Evolutionary conservation across 352 stramenopile species (phyloP).

Genomic region (Globisporangium ultimum): DNA sequence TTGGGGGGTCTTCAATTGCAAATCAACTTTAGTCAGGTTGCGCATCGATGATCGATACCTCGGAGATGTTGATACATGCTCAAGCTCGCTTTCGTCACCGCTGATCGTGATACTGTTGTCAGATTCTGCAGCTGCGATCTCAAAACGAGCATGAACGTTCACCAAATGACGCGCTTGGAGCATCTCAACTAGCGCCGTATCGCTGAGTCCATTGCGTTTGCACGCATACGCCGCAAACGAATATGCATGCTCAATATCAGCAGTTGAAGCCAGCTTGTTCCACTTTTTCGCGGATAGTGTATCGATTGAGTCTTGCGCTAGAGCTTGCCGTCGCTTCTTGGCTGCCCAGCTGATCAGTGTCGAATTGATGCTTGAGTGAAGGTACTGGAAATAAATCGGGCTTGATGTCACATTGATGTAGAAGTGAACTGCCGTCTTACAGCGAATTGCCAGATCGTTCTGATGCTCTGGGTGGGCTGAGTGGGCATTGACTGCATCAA

Average conservation of each 20-base stretch:
- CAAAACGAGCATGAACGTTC: slow-evolving; percentile 66
- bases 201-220: slow-evolving; percentile 76
- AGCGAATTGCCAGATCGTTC: slow-evolving; percentile 30
- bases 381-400: slow-evolving; percentile 80
- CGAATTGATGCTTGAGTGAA: slow-evolving; percentile 64
- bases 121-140: slow-evolving; percentile 39
- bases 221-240: slow-evolving; percentile 81
- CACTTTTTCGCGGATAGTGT: neutral
- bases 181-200: slow-evolving; percentile 85
- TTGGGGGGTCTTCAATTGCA: slow-evolving; percentile 5
- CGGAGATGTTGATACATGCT: slow-evolving; percentile 17
- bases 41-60: slow-evolving; percentile 24
- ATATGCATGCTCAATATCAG: slow-evolving; percentile 83
- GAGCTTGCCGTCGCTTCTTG: slow-evolving; percentile 24
- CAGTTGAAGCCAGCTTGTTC: slow-evolving; percentile 41
- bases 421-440: slow-evolving; percentile 56
- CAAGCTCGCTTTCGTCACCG: neutral
- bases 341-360: slow-evolving; percentile 63
- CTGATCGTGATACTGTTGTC: neutral
- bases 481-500: slow-evolving; percentile 35
- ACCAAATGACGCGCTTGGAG: slow-evolving; percentile 78
- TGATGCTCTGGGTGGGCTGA: slow-evolving; percentile 12
- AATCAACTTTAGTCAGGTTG: slow-evolving; percentile 6
- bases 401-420: slow-evolving; percentile 85
- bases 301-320: neutral